Conservation (phyloP, 2,329 filamentous ascomycete species). For the Lecanicillium sp. region DNA sequence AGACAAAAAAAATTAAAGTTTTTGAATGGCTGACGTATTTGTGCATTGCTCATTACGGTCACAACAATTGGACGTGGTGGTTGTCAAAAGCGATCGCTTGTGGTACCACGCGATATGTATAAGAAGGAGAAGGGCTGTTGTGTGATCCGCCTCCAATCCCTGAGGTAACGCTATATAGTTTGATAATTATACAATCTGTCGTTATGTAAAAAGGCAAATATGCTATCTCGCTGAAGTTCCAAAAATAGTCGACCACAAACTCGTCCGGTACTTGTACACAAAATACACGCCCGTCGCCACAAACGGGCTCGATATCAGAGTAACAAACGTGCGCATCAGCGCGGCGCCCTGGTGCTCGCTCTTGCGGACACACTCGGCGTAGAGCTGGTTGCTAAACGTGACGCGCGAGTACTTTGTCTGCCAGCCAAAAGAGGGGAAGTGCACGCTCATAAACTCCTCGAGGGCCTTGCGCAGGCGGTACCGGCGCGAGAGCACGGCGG, state of each 20-base stretch:
- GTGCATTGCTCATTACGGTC: too few species aligned
- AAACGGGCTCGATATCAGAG: slow-evolving; percentile 24
- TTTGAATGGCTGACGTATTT: background rate
- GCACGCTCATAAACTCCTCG: slow-evolving; percentile 74
- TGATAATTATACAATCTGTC: too few species aligned
- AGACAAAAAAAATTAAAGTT: background rate
- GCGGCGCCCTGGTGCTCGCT: slow-evolving; percentile 62
- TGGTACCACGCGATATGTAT: too few species aligned
- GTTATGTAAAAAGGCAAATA: background rate
- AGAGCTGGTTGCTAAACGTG: slow-evolving; percentile 88
- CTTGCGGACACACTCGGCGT: slow-evolving; percentile 69
- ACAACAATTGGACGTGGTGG: too few species aligned
- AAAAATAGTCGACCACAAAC: slow-evolving; percentile 9
- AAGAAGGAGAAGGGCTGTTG: too few species aligned
- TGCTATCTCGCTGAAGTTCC: background rate
- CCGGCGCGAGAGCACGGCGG: slow-evolving; percentile 67
- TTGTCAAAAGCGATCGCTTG: too few species aligned
- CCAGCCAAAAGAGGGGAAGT: slow-evolving; percentile 74
- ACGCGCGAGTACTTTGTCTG: slow-evolving; percentile 87
- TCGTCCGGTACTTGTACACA: slow-evolving; percentile 19
- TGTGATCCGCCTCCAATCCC: too few species aligned
- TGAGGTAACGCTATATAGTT: too few species aligned
- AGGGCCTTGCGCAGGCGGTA: slow-evolving; percentile 79
- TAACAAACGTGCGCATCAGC: slow-evolving; percentile 39
- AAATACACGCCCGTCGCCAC: slow-evolving; percentile 16